A percentile compares a stretch with the other conserved stretches of the same genome.
Conservation (phyloP, 441 rosid species). For the Euphorbia celastroides region DNA sequence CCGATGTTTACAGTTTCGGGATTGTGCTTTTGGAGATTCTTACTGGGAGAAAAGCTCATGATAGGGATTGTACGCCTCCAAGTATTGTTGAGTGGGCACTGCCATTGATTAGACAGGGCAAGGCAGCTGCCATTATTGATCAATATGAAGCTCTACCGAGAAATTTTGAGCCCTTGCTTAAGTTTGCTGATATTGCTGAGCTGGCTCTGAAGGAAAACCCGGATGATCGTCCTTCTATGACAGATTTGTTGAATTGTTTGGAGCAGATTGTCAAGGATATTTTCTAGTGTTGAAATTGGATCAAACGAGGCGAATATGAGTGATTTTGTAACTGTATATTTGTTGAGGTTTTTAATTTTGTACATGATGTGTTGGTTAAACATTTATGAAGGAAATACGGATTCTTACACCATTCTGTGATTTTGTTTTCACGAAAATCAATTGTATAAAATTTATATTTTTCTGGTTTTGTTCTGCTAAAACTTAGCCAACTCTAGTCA, state of each 20-base stretch:
- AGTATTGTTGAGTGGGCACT: conserved; percentile 63
- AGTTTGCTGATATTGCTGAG: conserved; percentile 66
- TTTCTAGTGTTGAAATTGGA: too few relatives aligned
- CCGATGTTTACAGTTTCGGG: conserved; percentile 69
- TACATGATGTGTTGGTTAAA: conserved; percentile 25
- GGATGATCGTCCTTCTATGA: conserved; percentile 49
- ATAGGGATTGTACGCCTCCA: conserved; percentile 54
- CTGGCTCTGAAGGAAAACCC: conserved; percentile 53
- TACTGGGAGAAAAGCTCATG: conserved; percentile 77
- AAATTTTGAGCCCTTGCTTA: conserved; percentile 66
- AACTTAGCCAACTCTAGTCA: too few relatives aligned
- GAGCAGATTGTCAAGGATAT: conserved; percentile 36
- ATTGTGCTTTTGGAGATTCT: conserved; percentile 72
- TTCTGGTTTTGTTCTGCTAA: too few relatives aligned
- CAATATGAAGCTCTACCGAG: conserved; percentile 47
- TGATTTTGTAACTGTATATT: conserved; percentile 39
- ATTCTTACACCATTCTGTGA: too few relatives aligned
- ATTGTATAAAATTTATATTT: too few relatives aligned
- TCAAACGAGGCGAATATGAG: conserved; percentile 7
- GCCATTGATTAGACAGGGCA: conserved; percentile 51
- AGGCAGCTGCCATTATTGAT: conserved; percentile 54
- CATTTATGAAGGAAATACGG: too few relatives aligned
- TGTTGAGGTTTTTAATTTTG: conserved; percentile 33
- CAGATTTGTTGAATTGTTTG: conserved; percentile 51
- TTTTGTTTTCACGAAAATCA: too few relatives aligned